A percentile compares a stretch with the other conserved stretches of the same genome.
Evolutionary conservation across 495 filamentous ascomycete species (phyloP).

Genomic region (Pyrenopolyporus hunteri): DNA sequence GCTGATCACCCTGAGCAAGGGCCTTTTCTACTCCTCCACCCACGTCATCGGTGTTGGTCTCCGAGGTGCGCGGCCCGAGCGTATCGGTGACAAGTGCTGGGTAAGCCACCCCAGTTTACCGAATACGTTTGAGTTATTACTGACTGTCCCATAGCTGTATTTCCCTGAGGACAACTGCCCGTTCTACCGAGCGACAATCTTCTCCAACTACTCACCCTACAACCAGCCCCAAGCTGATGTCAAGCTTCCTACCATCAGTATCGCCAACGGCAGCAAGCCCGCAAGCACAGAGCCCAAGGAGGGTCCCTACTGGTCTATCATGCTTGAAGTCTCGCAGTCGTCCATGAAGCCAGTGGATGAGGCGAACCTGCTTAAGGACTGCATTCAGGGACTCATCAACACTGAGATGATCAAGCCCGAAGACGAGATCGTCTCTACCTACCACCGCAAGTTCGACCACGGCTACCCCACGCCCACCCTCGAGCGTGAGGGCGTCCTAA

Average conservation of each 20-base stretch:
- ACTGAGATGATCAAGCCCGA: slow-evolving; percentile 88
- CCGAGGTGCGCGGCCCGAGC: slow-evolving; percentile 88
- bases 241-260: slow-evolving; percentile 85
- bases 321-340: slow-evolving; percentile 98
- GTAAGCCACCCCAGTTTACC: slow-evolving; percentile 50
- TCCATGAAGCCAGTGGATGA: slow-evolving; percentile 91
- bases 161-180: slow-evolving; percentile 99
- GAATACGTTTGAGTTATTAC: slow-evolving; percentile 5
- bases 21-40: slow-evolving; percentile 94
- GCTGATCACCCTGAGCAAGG: slow-evolving; percentile 81
- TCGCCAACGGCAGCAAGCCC: slow-evolving; percentile 84
- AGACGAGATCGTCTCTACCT: slow-evolving; percentile 97
- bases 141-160: slow-evolving; percentile 74
- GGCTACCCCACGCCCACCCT: slow-evolving; percentile 96
- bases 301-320: slow-evolving; percentile 99
- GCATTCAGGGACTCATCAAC: slow-evolving; percentile 95
- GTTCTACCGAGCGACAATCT: slow-evolving; percentile 99
- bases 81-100: slow-evolving; percentile 99
- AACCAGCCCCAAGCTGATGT: slow-evolving; percentile 86
- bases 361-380: slow-evolving; percentile 81
- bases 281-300: slow-evolving; percentile 68
- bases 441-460: slow-evolving; percentile 98
- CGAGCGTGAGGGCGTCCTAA: slow-evolving; percentile 94
- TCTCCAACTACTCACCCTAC: slow-evolving; percentile 99
- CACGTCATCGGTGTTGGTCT: slow-evolving; percentile 97